These are phyloP conservation scores for grape (Vitis vinifera) DNA, from an alignment of 164 flowering plant species.

Conservation along the genomic window ASM3070453v1 NC_081817.1:6496501-6497000, in stretches of 20 bases:
- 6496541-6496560: no score
- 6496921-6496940: background rate
- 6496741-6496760: background rate
- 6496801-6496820: conserved; percentile 98
- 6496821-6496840: conserved; percentile 96
- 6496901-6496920: conserved; percentile 2
- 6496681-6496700: no score
- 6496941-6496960: background rate
- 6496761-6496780: background rate
- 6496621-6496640: no score
- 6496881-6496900: conserved; percentile 16
- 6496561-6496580: no score
- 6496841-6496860: conserved; percentile 96
- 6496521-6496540: no score
- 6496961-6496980: background rate
- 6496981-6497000: background rate
- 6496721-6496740: background rate
- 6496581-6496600: no score
- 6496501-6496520: no score
- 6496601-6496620: no score
- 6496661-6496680: no score
- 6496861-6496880: conserved; percentile 91
- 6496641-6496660: no score
- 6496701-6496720: no score
- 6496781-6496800: conserved; percentile 27